Evolutionary conservation across 352 stramenopile species (phyloP).

Genomic region (Globisporangium uncinulatum): DNA sequence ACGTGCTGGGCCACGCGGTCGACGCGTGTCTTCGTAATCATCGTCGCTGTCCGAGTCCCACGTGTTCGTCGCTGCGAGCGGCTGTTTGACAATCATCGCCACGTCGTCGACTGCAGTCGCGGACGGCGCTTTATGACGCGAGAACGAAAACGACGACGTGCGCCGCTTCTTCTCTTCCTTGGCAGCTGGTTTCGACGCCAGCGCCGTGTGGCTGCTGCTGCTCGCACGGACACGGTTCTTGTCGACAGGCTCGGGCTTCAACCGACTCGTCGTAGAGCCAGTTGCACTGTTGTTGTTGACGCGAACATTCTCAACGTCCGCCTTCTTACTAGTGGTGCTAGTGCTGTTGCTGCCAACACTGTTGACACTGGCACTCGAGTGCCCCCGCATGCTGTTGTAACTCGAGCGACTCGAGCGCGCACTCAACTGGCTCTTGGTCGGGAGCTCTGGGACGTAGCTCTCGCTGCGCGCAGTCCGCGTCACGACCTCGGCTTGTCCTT

Average conservation of each 20-base stretch:
- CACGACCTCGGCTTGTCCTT: background rate
- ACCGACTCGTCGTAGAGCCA: background rate
- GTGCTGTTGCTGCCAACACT: conserved; percentile 1
- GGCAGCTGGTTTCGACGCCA: background rate
- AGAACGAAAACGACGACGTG: conserved; percentile 41
- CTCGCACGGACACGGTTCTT: conserved; percentile 8
- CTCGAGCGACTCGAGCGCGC: conserved; percentile 6
- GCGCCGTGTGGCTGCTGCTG: conserved; percentile 10
- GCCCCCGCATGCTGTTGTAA: conserved; percentile 1
- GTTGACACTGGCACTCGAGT: no score
- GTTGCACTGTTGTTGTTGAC: background rate
- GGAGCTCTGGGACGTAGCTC: conserved; percentile 13
- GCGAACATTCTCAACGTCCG: background rate
- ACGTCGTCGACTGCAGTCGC: conserved; percentile 41
- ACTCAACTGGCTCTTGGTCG: conserved; percentile 7
- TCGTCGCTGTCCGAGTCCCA: conserved; percentile 73
- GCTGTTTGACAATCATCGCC: conserved; percentile 43
- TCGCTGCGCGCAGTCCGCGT: conserved; percentile 9
- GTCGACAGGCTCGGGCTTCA: background rate
- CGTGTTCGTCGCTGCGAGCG: conserved; percentile 24
- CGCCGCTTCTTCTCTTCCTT: conserved; percentile 34
- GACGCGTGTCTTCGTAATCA: conserved; percentile 59
- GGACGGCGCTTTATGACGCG: conserved; percentile 22
- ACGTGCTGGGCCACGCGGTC: conserved; percentile 47
- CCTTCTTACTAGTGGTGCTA: background rate